Conservation (phyloP, 2,329 filamentous ascomycete genomes). For the Colletotrichum salicis region DNA sequence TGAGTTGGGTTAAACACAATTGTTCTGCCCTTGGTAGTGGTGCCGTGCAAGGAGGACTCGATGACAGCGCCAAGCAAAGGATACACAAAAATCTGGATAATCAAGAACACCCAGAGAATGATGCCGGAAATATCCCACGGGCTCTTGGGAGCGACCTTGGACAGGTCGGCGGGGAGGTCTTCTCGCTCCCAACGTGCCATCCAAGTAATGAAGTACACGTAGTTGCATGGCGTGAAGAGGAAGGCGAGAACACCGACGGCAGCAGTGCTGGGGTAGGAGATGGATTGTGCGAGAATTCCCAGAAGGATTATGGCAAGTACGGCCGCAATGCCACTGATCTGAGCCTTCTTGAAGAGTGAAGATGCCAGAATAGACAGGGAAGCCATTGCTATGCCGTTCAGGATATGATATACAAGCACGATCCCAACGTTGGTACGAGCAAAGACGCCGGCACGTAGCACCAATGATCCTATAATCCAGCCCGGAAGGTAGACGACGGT, state of each 20-base stretch:
- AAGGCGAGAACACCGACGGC: constrained; percentile 77
- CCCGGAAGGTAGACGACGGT: constrained; percentile 82
- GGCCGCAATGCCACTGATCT: constrained; percentile 85
- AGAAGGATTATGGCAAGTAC: constrained; percentile 79
- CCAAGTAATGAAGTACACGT: constrained; percentile 81
- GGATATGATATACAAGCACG: constrained; percentile 78
- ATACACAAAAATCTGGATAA: constrained; percentile 82
- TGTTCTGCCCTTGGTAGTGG: constrained; percentile 70
- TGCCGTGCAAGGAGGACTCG: constrained; percentile 81
- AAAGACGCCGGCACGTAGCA: constrained; percentile 73
- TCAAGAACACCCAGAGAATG: constrained; percentile 79
- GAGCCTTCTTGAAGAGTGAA: constrained; percentile 86
- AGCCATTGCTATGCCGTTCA: constrained; percentile 80
- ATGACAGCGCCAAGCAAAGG: constrained; percentile 79
- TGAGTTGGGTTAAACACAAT: constrained; percentile 51
- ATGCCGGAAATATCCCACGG: constrained; percentile 79
- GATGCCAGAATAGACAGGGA: constrained; percentile 85
- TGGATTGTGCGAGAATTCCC: constrained; percentile 83
- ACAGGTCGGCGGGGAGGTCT: constrained; percentile 68
- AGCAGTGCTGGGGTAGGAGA: constrained; percentile 69
- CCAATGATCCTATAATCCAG: constrained; percentile 81
- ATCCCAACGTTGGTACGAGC: constrained; percentile 70
- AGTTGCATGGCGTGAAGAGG: constrained; percentile 88
- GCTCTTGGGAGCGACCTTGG: constrained; percentile 69
- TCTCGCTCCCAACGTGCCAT: constrained; percentile 81